phyloP scores from a whole-genome alignment of 169 alveolate species.

The Cystoisospora suis region DNA sequence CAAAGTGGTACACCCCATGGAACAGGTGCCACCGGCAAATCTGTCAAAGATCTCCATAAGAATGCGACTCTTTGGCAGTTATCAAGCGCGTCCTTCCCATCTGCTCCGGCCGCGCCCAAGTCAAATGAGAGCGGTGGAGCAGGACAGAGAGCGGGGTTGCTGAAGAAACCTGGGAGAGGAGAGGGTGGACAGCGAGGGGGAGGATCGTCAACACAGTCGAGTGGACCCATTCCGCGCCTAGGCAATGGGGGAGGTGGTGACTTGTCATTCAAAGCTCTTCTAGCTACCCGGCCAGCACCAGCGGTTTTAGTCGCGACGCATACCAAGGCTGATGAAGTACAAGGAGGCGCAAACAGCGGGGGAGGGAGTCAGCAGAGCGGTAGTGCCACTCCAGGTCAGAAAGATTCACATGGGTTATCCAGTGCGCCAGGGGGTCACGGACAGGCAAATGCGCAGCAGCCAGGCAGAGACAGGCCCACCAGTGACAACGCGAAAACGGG shows the following conservation, averaged over 20 bases:
- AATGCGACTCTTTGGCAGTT: slow-evolving; percentile 57
- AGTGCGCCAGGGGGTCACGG: no score
- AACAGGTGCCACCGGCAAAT: neutral
- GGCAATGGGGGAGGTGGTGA: slow-evolving; percentile 33
- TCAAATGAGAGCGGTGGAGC: slow-evolving; percentile 3
- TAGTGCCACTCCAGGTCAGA: no score
- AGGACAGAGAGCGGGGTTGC: neutral
- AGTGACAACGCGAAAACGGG: neutral
- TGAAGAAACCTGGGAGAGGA: neutral
- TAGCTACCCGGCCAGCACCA: slow-evolving; percentile 18
- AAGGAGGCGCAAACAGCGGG: no score
- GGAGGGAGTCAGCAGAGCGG: no score
- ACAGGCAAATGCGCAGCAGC: no score
- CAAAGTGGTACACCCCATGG: neutral
- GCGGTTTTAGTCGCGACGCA: slow-evolving; percentile 29
- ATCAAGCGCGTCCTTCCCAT: slow-evolving; percentile 58
- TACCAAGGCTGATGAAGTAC: neutral
- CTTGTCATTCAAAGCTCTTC: slow-evolving; percentile 54
- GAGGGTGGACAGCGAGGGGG: neutral
- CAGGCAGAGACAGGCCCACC: neutral
- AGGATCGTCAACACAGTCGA: neutral
- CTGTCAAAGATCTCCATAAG: slow-evolving; percentile 34
- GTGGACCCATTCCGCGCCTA: neutral
- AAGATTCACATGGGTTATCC: no score
- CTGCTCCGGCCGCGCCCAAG: slow-evolving; percentile 32